Base-by-base conservation (phyloP, 1,284 basidiomycete species). In the Cutaneotrichosporon mucoides region DNA sequence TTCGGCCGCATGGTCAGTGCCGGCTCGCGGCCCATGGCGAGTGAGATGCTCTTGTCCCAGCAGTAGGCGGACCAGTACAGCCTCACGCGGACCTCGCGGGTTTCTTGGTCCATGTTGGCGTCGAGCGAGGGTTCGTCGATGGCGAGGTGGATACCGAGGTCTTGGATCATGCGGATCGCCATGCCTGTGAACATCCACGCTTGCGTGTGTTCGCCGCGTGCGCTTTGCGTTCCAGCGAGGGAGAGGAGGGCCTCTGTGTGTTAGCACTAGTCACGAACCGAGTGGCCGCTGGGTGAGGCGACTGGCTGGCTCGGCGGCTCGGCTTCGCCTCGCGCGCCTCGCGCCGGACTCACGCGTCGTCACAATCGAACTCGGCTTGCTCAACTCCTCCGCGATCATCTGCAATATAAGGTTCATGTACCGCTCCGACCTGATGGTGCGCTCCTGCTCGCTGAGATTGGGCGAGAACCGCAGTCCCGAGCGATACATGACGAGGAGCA, bases 121-220 rank as follows among this genome's bases (percentile, higher is more conserved):
- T 67, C 65, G 11, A 64, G 59, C 6, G 53, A 35, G 5, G 62
- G 65, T 13, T 67, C 59, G 42, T 64, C 65, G 41, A 64, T 64
- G 6, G 65, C 61, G 33, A 67, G 57, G 35, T 67, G 65, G 49
- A 67, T 67, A 24, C 65, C 65, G 6, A 67, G 56, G 35, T 67
- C 66, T 38, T 67, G 66, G 48, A 67, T 65, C 63, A 65, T 65
- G 35, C 66, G 48, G 35, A 67, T 61, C 43, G 57, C 65, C 59
- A 67, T 57, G 8, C 65, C 65, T 0, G 65, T 64, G 13, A 67
- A 64, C 45, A 67, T 56, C 65, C 65, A 67, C 36, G 65, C 63
- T 52, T 65, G 63, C 10, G 61, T 67, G 15, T 60, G 59, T 42
- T 67, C 55, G n/a, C 65, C 65, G 9, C 57, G 45, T 0, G 65